Evolutionary conservation across 805 yeast genomes (phyloP).

Genomic region (Yarrowia sp.): DNA sequence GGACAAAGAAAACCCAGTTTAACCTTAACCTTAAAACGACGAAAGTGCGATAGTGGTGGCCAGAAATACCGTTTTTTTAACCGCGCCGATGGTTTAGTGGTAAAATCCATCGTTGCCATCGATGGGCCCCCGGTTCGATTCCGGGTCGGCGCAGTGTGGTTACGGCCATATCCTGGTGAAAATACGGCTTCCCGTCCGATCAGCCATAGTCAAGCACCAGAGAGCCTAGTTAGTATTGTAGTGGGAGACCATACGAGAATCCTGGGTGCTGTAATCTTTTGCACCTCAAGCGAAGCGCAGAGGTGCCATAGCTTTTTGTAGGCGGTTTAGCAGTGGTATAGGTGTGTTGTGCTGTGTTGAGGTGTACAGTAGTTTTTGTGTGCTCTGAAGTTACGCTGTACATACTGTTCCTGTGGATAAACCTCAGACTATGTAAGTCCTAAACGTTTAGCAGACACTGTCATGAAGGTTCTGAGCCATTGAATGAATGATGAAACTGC

Average conservation of each 20-base stretch:
- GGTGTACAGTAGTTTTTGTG: no score
- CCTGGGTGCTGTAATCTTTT: slow-evolving; percentile 20
- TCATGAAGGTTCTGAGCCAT: no score
- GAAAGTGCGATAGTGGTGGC: neutral
- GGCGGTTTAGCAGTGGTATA: no score
- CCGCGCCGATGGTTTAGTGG: slow-evolving; percentile 13
- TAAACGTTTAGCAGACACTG: no score
- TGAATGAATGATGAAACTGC: no score
- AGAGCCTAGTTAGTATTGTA: slow-evolving; percentile 13
- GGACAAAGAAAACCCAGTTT: neutral
- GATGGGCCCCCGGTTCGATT: slow-evolving; percentile 26
- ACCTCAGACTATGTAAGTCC: no score
- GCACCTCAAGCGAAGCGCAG: neutral
- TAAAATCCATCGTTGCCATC: slow-evolving; percentile 21
- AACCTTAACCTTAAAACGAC: neutral
- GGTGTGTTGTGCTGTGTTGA: no score
- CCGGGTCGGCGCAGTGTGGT: slow-evolving; percentile 17
- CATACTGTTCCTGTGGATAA: no score
- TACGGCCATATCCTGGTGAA: slow-evolving; percentile 15
- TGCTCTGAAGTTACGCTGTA: no score
- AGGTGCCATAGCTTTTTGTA: neutral
- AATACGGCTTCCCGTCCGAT: slow-evolving; percentile 23
- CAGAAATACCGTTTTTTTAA: neutral
- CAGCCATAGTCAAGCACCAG: slow-evolving; percentile 16
- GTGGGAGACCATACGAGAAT: slow-evolving; percentile 20